A percentile compares a stretch with the other conserved stretches of the same genome.
These are phyloP conservation scores for Rhizophagus sp. DNA, from an alignment of 192 early-diverging fungal genomes.

Conservation along the genomic window DNA sequence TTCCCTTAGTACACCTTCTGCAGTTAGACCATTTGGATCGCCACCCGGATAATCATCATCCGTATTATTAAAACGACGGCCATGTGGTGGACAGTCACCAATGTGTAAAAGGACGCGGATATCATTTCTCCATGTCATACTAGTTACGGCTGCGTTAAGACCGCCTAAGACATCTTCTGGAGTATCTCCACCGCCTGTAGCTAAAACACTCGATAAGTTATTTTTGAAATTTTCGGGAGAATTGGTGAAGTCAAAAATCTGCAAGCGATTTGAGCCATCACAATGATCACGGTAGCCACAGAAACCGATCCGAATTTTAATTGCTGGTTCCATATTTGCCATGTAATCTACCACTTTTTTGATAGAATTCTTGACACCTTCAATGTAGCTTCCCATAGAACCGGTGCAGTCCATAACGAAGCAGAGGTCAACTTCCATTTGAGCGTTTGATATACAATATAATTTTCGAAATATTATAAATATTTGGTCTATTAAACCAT, in stretches of 20 bases:
- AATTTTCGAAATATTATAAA: too few relatives aligned
- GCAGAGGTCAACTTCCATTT: neutral
- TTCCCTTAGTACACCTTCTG: constrained; percentile 18
- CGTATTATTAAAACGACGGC: neutral
- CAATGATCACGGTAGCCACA: constrained; percentile 30
- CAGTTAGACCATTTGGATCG: constrained; percentile 28
- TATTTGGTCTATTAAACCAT: too few relatives aligned
- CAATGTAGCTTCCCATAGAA: constrained; percentile 14
- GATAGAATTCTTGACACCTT: constrained; percentile 15
- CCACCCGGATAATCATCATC: constrained; percentile 24
- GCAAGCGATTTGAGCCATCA: neutral
- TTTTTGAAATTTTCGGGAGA: neutral
- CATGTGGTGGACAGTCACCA: constrained; percentile 31
- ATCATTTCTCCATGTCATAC: constrained; percentile 14
- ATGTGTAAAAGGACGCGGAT: constrained; percentile 22
- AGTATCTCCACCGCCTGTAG: neutral
- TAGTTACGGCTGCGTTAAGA: constrained; percentile 20
- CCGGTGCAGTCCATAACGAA: neutral
- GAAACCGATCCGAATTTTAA: constrained; percentile 28
- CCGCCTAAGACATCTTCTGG: constrained; percentile 24
- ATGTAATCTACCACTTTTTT: neutral
- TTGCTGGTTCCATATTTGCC: neutral
- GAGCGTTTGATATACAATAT: too few relatives aligned
- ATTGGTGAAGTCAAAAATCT: neutral
- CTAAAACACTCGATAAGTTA: neutral